Percentiles rank a stretch among this genome's conserved stretches.
Conservation (phyloP, 2,329 filamentous ascomycete species). For the Pezicula radicicola region DNA sequence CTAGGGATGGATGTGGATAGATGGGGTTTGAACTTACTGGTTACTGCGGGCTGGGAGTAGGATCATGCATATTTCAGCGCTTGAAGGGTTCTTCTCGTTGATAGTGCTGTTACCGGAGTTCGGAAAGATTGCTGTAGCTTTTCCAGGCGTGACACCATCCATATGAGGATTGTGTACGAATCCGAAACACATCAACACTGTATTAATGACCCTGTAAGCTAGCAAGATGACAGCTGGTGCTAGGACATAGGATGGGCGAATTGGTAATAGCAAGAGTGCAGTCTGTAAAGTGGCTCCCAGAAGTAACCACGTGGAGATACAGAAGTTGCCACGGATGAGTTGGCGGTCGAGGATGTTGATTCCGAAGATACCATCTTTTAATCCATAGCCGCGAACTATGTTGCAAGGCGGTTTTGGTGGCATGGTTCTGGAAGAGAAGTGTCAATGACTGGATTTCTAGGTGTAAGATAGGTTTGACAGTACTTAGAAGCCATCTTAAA, state of each 20-base stretch:
- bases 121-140: conserved; percentile 7
- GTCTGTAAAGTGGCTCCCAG: neutral
- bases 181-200: conserved; percentile 2
- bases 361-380: too few relatives aligned
- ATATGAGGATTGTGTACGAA: conserved; percentile 9
- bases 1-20: neutral
- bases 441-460: too few relatives aligned
- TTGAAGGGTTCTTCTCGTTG: neutral
- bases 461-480: too few relatives aligned
- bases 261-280: neutral
- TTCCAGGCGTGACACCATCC: conserved; percentile 4
- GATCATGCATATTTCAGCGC: conserved; percentile 6
- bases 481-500: too few relatives aligned
- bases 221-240: neutral
- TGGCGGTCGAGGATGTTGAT: neutral
- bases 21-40: conserved; percentile 4
- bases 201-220: neutral
- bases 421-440: too few relatives aligned
- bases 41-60: conserved; percentile 9
- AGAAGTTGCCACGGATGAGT: neutral
- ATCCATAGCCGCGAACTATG: too few relatives aligned
- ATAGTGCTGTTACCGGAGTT: conserved; percentile 1
- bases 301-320: neutral
- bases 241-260: neutral
- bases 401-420: too few relatives aligned